These are phyloP conservation scores for Ambrosiella cleistominuta DNA, from an alignment of 2,329 filamentous ascomycete species.

Conservation along the genomic window DNA sequence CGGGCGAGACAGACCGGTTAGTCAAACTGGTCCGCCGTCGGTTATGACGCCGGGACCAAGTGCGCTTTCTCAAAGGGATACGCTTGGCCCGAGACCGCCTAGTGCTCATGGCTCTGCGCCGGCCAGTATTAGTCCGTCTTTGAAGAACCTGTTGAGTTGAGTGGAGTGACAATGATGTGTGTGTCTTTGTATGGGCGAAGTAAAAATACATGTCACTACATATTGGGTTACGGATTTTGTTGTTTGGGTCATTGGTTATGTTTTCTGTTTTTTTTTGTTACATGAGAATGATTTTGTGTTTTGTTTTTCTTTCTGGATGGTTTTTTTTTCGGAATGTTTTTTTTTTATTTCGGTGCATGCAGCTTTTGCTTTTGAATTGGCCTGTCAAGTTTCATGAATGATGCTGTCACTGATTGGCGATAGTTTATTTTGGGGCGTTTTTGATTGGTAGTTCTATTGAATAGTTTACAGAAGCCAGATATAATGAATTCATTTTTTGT, in stretches of 20 bases:
- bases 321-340: not conserved
- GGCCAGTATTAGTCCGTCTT: conserved; percentile 58
- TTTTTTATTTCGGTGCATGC: not conserved
- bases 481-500: too few relatives aligned
- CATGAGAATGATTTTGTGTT: not conserved
- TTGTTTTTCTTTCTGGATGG: not conserved
- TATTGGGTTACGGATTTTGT: conserved; percentile 37
- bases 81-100: conserved; percentile 27
- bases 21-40: not conserved
- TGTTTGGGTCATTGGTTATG: not conserved
- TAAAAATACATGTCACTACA: conserved; percentile 20
- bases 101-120: conserved; percentile 27
- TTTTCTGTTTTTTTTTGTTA: not conserved
- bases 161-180: not conserved
- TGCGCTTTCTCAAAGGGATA: not conserved
- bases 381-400: too few relatives aligned
- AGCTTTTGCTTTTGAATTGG: not conserved
- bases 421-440: too few relatives aligned
- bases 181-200: not conserved
- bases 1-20: not conserved
- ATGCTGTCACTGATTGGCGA: too few relatives aligned
- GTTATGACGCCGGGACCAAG: not conserved
- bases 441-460: too few relatives aligned
- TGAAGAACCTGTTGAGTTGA: conserved; percentile 56
- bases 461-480: too few relatives aligned